These are phyloP conservation scores for Acacia crassicarpa DNA, from an alignment of 306 rosid genomes.

Conservation along the genomic window DNA sequence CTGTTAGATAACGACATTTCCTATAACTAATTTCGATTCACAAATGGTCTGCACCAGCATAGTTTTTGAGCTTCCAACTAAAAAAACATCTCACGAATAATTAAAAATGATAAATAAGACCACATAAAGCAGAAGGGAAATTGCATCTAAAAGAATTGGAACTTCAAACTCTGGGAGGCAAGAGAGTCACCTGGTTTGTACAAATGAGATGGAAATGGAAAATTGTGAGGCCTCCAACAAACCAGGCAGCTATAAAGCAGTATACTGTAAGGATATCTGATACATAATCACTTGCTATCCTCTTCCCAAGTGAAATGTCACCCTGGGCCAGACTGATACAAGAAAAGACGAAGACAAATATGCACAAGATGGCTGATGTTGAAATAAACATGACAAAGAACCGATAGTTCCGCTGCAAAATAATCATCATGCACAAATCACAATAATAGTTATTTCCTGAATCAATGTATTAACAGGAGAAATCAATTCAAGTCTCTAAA, in stretches of 20 bases:
- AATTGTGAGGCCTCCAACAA: slow-evolving; percentile 91
- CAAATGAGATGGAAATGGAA: slow-evolving; percentile 88
- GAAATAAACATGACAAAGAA: slow-evolving; percentile 88
- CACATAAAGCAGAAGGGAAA: not conserved
- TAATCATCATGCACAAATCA: slow-evolving; percentile 25
- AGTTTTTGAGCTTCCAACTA: slow-evolving; percentile 8
- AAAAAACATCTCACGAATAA: slow-evolving; percentile 7
- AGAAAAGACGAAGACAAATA: slow-evolving; percentile 69
- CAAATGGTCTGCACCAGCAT: not conserved
- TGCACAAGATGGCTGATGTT: slow-evolving; percentile 84
- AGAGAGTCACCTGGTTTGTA: slow-evolving; percentile 78
- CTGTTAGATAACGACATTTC: slow-evolving; percentile 6
- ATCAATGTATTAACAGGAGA: not conserved
- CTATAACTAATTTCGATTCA: not conserved
- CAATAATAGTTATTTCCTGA: slow-evolving; percentile 31
- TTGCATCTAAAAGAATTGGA: slow-evolving; percentile 23
- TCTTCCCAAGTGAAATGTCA: slow-evolving; percentile 28
- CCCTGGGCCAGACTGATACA: slow-evolving; percentile 48
- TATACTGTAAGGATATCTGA: slow-evolving; percentile 67
- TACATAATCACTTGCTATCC: slow-evolving; percentile 52
- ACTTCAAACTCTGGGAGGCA: slow-evolving; percentile 23
- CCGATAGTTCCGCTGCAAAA: slow-evolving; percentile 89
- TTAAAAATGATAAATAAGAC: not conserved
- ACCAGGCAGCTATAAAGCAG: slow-evolving; percentile 88
- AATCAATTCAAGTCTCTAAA: no score